Conservation (phyloP, 768 basidiomycete genomes). For the Amanita molliuscula region DNA sequence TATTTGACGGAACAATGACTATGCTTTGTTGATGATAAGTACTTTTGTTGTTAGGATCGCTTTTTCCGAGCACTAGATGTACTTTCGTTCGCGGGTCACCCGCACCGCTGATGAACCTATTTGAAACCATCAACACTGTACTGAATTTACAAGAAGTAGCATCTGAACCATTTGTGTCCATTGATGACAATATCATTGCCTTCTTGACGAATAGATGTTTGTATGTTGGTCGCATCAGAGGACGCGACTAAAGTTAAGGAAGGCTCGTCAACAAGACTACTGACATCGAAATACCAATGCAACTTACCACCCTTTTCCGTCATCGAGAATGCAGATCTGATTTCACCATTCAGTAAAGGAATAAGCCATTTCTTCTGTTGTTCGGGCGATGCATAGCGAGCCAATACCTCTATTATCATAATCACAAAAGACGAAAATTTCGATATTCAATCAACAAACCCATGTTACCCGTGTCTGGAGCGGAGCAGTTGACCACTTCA, state of each 20-base stretch:
- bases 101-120: slow-evolving; percentile 68
- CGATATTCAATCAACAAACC: slow-evolving; percentile 34
- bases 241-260: slow-evolving; percentile 55
- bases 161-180: slow-evolving; percentile 84
- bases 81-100: slow-evolving; percentile 85
- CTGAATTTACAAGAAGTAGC: not conserved
- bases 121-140: not conserved
- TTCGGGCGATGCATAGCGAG: slow-evolving; percentile 82
- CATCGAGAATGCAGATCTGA: slow-evolving; percentile 93
- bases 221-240: slow-evolving; percentile 92
- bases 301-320: slow-evolving; percentile 78
- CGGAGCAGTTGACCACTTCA: slow-evolving; percentile 87
- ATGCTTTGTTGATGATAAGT: slow-evolving; percentile 84
- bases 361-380: slow-evolving; percentile 88
- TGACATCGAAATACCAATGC: not conserved
- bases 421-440: not conserved
- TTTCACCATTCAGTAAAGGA: slow-evolving; percentile 86
- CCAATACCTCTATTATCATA: slow-evolving; percentile 73
- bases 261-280: not conserved
- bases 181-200: slow-evolving; percentile 87
- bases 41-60: slow-evolving; percentile 74
- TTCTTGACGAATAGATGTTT: slow-evolving; percentile 74
- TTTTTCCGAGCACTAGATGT: slow-evolving; percentile 93
- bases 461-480: slow-evolving; percentile 98
- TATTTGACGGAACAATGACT: slow-evolving; percentile 84